phyloP scores from a whole-genome alignment of 73 alveolate genomes.

The Paramecium primaurelia region DNA sequence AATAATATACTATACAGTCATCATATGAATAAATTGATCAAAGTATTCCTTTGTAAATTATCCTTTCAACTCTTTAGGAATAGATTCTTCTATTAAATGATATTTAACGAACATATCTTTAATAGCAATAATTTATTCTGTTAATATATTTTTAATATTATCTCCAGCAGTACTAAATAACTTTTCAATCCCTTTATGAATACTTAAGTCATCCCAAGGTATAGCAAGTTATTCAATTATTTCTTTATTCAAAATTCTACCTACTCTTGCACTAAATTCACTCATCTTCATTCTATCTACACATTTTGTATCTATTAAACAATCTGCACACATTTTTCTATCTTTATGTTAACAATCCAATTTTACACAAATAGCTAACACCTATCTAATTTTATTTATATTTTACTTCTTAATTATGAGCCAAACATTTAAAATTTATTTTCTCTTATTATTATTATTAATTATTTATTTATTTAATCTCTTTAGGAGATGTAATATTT shows the following conservation, averaged over 20 bases:
- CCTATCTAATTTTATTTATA: neutral
- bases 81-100: conserved; percentile 42
- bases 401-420: neutral
- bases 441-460: neutral
- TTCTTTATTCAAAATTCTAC: neutral
- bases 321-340: conserved; percentile 51
- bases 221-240: neutral
- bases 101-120: conserved; percentile 33
- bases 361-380: conserved; percentile 29
- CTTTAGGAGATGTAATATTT: neutral
- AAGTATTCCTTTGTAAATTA: conserved; percentile 26
- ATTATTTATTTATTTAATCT: neutral
- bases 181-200: neutral
- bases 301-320: conserved; percentile 44
- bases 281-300: conserved; percentile 26
- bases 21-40: conserved; percentile 35
- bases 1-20: neutral
- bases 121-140: neutral
- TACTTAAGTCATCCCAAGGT: conserved; percentile 38
- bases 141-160: neutral
- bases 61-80: conserved; percentile 36
- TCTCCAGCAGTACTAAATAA: neutral
- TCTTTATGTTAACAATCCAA: neutral
- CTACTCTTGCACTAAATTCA: conserved; percentile 13
- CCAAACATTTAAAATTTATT: neutral